Evolutionary conservation across 805 yeast species (phyloP).

Genomic region (Metschnikowia similis): DNA sequence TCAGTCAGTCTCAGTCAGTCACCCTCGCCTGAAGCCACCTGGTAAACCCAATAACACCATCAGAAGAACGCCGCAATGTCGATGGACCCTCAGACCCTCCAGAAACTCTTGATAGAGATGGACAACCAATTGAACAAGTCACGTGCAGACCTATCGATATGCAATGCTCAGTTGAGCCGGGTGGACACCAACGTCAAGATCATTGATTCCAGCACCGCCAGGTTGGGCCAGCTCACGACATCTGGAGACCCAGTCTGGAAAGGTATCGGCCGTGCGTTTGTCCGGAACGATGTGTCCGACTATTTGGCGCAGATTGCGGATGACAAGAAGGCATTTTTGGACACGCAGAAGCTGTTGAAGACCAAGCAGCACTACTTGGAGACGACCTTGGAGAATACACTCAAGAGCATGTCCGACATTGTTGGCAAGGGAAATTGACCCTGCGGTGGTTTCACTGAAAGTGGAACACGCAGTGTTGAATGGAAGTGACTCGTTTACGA

Average conservation of each 20-base stretch:
- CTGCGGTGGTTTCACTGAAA: too few species aligned
- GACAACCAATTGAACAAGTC: slow-evolving; percentile 58
- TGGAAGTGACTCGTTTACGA: too few species aligned
- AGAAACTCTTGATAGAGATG: slow-evolving; percentile 60
- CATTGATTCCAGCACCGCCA: slow-evolving; percentile 53
- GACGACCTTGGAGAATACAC: slow-evolving; percentile 72
- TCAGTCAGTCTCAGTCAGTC: too few species aligned
- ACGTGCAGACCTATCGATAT: slow-evolving; percentile 55
- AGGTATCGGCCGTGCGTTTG: slow-evolving; percentile 77
- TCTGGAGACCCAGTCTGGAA: slow-evolving; percentile 63
- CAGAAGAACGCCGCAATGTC: slow-evolving; percentile 26
- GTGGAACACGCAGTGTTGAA: too few species aligned
- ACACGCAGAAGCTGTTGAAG: slow-evolving; percentile 53
- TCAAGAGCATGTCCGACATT: slow-evolving; percentile 54
- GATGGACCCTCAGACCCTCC: slow-evolving; percentile 44
- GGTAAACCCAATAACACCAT: too few species aligned
- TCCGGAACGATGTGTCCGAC: slow-evolving; percentile 39
- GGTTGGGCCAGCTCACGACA: slow-evolving; percentile 41
- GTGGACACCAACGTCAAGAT: slow-evolving; percentile 48
- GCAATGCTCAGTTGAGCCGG: slow-evolving; percentile 48
- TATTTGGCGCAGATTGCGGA: slow-evolving; percentile 47
- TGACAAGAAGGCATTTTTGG: slow-evolving; percentile 54
- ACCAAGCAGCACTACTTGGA: slow-evolving; percentile 71
- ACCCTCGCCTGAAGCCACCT: too few species aligned
- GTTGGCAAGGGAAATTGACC: slow-evolving; percentile 19